Evolutionary conservation across 1,284 basidiomycete species (phyloP).

Genomic region (Sporisorium iseilematis-ciliati): DNA sequence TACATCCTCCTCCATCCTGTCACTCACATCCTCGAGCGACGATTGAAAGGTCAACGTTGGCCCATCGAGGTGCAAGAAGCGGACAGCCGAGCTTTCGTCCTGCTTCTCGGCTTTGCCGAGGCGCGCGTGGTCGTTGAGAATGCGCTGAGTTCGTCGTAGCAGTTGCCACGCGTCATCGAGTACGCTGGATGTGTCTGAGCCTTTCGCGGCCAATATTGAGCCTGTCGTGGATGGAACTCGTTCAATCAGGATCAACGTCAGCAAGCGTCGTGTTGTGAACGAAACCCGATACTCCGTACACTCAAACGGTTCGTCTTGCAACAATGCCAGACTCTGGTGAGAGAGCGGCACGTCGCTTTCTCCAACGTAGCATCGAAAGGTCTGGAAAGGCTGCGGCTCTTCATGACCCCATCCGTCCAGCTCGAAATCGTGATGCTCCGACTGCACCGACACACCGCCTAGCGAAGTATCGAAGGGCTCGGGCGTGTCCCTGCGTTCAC

Average conservation of each 20-base stretch:
- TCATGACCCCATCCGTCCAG: constrained; percentile 55
- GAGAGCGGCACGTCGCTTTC: constrained; percentile 24
- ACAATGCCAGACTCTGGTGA: constrained; percentile 14
- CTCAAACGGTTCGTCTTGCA: constrained; percentile 16
- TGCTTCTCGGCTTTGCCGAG: not conserved
- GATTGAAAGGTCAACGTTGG: constrained; percentile 34
- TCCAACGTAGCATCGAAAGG: constrained; percentile 31
- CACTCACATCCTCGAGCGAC: constrained; percentile 13
- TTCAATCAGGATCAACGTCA: constrained; percentile 44
- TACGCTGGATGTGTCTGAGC: not conserved
- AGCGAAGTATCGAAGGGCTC: constrained; percentile 30
- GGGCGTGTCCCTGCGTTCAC: not conserved
- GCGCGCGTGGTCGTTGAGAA: constrained; percentile 48
- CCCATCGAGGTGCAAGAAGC: constrained; percentile 46
- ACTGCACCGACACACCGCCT: constrained; percentile 21
- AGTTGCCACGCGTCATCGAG: constrained; percentile 44
- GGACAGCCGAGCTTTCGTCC: constrained; percentile 10
- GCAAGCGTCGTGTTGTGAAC: constrained; percentile 36
- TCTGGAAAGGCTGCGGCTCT: constrained; percentile 30
- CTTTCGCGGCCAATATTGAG: constrained; percentile 2
- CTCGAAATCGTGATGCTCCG: constrained; percentile 54
- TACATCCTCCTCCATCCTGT: constrained; percentile 33
- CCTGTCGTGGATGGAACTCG: constrained; percentile 1
- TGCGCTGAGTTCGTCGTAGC: constrained; percentile 36
- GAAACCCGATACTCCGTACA: constrained; percentile 21